phyloP scores from a whole-genome alignment of 2,329 filamentous ascomycete genomes.

The Alternaria viburni region DNA sequence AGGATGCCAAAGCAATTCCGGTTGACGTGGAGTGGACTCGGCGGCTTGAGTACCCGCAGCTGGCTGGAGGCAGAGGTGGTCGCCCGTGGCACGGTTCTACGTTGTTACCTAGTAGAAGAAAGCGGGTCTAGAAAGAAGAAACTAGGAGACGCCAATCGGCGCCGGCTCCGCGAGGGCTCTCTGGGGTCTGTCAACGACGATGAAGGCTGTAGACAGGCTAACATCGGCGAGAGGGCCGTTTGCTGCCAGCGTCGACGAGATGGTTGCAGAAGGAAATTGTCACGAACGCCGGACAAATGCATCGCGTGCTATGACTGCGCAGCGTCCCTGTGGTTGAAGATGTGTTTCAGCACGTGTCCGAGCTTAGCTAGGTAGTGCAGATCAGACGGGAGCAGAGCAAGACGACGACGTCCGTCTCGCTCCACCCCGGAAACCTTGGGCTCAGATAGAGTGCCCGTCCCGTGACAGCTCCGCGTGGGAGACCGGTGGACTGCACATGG shows the following conservation, averaged over 20 bases:
- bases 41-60: neutral
- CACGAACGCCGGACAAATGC: neutral
- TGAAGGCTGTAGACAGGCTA: neutral
- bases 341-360: conserved; percentile 28
- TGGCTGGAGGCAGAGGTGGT: neutral
- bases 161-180: neutral
- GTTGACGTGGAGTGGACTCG: neutral
- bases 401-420: conserved; percentile 19
- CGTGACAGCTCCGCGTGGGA: conserved; percentile 1
- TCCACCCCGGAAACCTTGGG: conserved; percentile 6
- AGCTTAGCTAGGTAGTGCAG: conserved; percentile 15
- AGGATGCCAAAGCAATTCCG: conserved; percentile 1
- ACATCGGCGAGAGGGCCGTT: conserved; percentile 6
- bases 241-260: neutral
- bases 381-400: conserved; percentile 36
- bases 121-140: conserved; percentile 14
- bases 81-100: conserved; percentile 6
- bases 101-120: conserved; percentile 8
- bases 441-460: conserved; percentile 13
- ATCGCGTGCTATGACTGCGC: neutral
- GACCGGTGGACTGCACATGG: neutral
- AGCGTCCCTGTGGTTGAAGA: neutral
- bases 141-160: conserved; percentile 3
- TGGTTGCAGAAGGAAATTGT: conserved; percentile 1
- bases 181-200: neutral